Percentiles rank a stretch among this genome's conserved stretches.
These are phyloP conservation scores for Picea engelmannii DNA, from an alignment of 83 land plant genomes.

Conservation along the genomic window DNA sequence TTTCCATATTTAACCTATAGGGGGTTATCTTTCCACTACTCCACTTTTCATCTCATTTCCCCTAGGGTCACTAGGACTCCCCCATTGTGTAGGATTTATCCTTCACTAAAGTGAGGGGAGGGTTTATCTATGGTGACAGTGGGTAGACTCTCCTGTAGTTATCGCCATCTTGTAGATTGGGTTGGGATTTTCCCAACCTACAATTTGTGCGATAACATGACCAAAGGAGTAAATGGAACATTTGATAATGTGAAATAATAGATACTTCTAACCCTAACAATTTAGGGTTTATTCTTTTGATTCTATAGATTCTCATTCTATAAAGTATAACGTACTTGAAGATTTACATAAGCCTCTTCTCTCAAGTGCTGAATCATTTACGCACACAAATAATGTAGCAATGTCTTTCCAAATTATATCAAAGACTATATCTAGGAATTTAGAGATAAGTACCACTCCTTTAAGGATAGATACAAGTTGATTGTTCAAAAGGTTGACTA, in stretches of 20 bases:
- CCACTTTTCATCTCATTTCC: no score
- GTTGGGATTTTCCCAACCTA: no score
- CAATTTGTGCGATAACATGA: conserved; percentile 2
- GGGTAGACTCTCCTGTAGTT: no score
- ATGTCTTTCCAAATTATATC: conserved; percentile 23
- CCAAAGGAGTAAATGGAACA: conserved; percentile 34
- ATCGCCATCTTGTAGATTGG: no score
- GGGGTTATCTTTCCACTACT: no score
- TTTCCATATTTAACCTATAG: no score
- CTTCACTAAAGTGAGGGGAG: no score
- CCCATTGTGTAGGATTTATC: no score
- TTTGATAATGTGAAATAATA: conserved; percentile 29
- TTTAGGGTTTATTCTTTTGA: background rate
- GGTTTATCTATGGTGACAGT: no score
- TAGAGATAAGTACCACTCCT: conserved; percentile 26
- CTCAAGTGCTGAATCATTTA: background rate
- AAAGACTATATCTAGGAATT: conserved; percentile 11
- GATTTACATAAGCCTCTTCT: conserved; percentile 1
- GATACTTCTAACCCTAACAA: conserved; percentile 17
- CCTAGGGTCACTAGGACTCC: no score
- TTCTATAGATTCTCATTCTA: background rate
- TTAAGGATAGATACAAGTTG: conserved; percentile 27
- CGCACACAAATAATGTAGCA: conserved; percentile 17
- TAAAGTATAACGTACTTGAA: background rate
- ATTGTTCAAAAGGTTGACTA: conserved; percentile 33